These are phyloP conservation scores for Larix sibirica DNA, from an alignment of 83 land plant species.

Conservation along the genomic window DNA sequence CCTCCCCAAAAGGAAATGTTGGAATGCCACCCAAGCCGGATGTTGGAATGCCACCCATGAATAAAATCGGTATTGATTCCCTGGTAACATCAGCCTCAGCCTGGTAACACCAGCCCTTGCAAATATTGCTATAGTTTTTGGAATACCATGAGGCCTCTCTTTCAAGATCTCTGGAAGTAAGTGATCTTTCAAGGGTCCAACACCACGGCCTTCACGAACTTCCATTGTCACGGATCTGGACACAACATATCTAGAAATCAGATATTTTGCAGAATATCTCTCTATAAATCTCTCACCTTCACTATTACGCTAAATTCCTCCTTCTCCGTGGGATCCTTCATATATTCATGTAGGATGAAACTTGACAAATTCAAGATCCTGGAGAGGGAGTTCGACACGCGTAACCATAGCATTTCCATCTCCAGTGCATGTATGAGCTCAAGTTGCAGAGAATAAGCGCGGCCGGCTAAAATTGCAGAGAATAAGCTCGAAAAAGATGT, in stretches of 20 bases:
- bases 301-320: slow-evolving; percentile 95
- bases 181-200: slow-evolving; percentile 95
- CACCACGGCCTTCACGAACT: slow-evolving; percentile 97
- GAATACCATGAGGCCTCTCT: slow-evolving; percentile 95
- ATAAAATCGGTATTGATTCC: slow-evolving; percentile 97
- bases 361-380: slow-evolving; percentile 97
- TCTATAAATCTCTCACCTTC: slow-evolving; percentile 99
- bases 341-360: slow-evolving; percentile 96
- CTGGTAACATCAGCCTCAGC: slow-evolving; percentile 74
- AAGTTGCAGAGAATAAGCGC: slow-evolving; percentile 93
- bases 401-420: slow-evolving; percentile 99
- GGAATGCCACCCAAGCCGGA: no score
- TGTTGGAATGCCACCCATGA: no score
- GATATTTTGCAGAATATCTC: slow-evolving; percentile 96
- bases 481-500: slow-evolving; percentile 78
- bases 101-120: no score
- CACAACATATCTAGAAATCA: slow-evolving; percentile 98
- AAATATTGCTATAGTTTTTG: slow-evolving; percentile 92
- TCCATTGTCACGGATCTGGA: slow-evolving; percentile 99
- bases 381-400: slow-evolving; percentile 49
- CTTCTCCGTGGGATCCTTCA: slow-evolving; percentile 99
- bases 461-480: slow-evolving; percentile 93
- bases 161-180: slow-evolving; percentile 95
- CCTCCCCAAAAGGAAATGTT: no score
- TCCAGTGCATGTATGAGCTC: slow-evolving; percentile 98